A percentile compares a stretch with the other conserved stretches of the same genome.
Evolutionary conservation across 2,329 filamentous ascomycete species (phyloP).

Genomic region (Fusarium dlaminii): DNA sequence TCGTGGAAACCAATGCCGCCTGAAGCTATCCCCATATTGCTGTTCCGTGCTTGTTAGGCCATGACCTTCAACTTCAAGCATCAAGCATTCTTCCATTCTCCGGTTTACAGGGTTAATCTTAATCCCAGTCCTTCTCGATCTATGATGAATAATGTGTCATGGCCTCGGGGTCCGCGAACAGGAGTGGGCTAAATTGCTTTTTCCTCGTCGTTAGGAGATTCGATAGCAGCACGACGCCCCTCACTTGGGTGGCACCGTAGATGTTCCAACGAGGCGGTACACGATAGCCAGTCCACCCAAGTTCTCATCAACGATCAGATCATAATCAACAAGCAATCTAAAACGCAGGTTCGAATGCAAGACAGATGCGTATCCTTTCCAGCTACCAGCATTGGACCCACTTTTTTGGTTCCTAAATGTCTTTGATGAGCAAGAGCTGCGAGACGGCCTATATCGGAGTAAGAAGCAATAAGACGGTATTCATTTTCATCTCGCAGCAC

Average conservation of each 20-base stretch:
- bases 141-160: not conserved
- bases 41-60: not conserved
- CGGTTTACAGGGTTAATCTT: not conserved
- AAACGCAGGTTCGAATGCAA: not conserved
- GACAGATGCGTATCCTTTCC: not conserved
- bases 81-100: not conserved
- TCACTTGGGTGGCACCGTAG: not conserved
- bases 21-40: not conserved
- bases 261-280: not conserved
- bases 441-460: not conserved
- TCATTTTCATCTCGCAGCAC: not conserved
- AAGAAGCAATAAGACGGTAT: not conserved
- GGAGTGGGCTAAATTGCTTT: constrained; percentile 16
- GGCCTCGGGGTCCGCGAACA: not conserved
- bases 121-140: not conserved
- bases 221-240: not conserved
- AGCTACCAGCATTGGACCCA: not conserved
- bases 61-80: not conserved
- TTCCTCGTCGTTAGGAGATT: constrained; percentile 5
- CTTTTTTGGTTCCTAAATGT: not conserved
- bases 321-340: constrained; percentile 12
- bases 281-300: not conserved
- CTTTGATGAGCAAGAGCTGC: not conserved
- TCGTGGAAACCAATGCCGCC: not conserved
- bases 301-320: constrained; percentile 19